phyloP scores from a whole-genome alignment of 148 eudicot species.

The Silene latifolia region DNA sequence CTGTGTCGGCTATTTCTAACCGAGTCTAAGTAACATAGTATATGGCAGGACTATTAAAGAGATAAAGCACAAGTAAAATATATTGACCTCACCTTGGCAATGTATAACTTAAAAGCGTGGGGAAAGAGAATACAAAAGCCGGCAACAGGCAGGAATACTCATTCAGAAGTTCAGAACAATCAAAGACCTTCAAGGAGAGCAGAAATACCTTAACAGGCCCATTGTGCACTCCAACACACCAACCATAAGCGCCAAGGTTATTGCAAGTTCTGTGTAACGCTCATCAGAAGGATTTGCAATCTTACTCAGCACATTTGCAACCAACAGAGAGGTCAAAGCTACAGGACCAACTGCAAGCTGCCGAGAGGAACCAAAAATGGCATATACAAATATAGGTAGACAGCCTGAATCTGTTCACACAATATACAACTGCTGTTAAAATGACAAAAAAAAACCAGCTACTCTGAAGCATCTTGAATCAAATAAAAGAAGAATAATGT shows the following conservation, averaged over 20 bases:
- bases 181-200: not conserved
- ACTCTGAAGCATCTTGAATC: not conserved
- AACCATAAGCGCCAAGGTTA: conserved; percentile 90
- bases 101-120: not conserved
- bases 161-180: not conserved
- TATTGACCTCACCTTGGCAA: not conserved
- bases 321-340: conserved; percentile 92
- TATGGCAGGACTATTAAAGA: not conserved
- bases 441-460: not conserved
- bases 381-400: conserved; percentile 87
- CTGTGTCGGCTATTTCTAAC: not conserved
- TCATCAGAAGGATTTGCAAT: conserved; percentile 72
- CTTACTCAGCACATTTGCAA: conserved; percentile 68
- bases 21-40: not conserved
- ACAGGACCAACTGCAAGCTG: conserved; percentile 99
- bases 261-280: conserved; percentile 89
- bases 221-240: conserved; percentile 85
- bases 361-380: conserved; percentile 93
- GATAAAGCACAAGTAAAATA: not conserved
- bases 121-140: not conserved
- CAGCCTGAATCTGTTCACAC: conserved; percentile 76
- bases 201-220: conserved; percentile 83
- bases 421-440: conserved; percentile 21
- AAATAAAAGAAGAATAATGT: not conserved
- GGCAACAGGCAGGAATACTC: not conserved